phyloP scores from a whole-genome alignment of 2,329 filamentous ascomycete species.

The Cladosporium sp. region DNA sequence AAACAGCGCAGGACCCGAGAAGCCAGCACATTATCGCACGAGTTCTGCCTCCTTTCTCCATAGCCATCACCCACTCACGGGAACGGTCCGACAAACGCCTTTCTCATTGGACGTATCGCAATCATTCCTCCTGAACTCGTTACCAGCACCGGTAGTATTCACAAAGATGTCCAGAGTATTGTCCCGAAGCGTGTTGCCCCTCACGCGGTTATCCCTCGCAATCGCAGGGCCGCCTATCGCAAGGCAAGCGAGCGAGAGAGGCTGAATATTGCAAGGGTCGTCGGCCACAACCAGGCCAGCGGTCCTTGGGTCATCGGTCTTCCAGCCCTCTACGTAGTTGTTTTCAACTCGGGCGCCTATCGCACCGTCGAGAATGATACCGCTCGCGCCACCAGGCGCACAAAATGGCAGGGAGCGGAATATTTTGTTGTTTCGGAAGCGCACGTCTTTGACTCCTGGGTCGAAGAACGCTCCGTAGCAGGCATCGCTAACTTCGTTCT shows the following conservation, averaged over 20 bases:
- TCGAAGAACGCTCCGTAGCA: slow-evolving; percentile 40
- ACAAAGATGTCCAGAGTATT: slow-evolving; percentile 32
- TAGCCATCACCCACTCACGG: neutral
- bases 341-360: slow-evolving; percentile 31
- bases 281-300: slow-evolving; percentile 32
- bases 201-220: slow-evolving; percentile 32
- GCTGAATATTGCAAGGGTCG: slow-evolving; percentile 16
- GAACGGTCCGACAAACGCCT: neutral
- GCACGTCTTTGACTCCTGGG: slow-evolving; percentile 34
- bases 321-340: slow-evolving; percentile 34
- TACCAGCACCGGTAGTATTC: slow-evolving; percentile 2
- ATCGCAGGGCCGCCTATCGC: slow-evolving; percentile 14
- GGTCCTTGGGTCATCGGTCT: slow-evolving; percentile 20
- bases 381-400: slow-evolving; percentile 20
- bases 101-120: slow-evolving; percentile 1
- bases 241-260: neutral
- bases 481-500: slow-evolving; percentile 36
- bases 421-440: slow-evolving; percentile 36
- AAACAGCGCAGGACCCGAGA: neutral
- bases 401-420: slow-evolving; percentile 15
- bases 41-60: neutral
- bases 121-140: slow-evolving; percentile 11
- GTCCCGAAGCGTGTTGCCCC: slow-evolving; percentile 32
- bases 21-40: neutral
- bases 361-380: slow-evolving; percentile 34